Evolutionary conservation across 2,329 filamentous ascomycete genomes (phyloP), one percentile per base, ranked within the genome.

Genomic region (Fusarium pseudoanthophilum): DNA sequence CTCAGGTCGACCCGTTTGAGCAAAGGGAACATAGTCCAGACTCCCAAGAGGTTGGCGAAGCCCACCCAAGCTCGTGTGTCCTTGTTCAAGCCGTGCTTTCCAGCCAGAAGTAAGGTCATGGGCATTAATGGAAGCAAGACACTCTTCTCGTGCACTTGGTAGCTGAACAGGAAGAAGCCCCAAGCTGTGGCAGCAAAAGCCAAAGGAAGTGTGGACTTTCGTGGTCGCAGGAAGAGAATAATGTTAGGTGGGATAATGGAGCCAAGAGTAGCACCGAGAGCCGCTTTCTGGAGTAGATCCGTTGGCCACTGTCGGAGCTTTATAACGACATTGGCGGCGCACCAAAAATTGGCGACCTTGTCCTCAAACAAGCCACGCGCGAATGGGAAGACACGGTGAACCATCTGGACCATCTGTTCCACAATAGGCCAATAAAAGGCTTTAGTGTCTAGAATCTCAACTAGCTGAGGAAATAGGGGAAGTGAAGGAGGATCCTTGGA

Each of bases 311-410:
- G 85, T 71, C 93, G 89, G 42, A 99, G 89, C 83, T 99, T 99
- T 84, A 97, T 87, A 62, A 97, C 87, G 2, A 96, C 92, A 80
- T 98, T 97, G 63, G 95, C 87, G 9, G 95, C 92, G 80, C 96
- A 99, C 96, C 96, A 99, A 78, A 98, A 92, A 80, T 99, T 99
- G 78, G 96, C 96, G 26, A 99, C 97, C 83, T 99, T 99, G 85
- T 98, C 96, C 83, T 99, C 97, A 78, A 98, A 99, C 11, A 99
- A 85, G 7, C 96, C 96, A n/a, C 96, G 91, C 3, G 95, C 91
- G 79, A 99, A 98, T 2, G 97, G 96, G 78, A 99, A 98, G 64
- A 98, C 89, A n/a, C 96, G 92, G 80, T 98, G 94, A 16, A 98
- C 84, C 76, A 95, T 89, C 82, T 99, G 97, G 0, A 92, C 86